Conservation (phyloP, 306 rosid genomes). For the Acacia acuminata region DNA sequence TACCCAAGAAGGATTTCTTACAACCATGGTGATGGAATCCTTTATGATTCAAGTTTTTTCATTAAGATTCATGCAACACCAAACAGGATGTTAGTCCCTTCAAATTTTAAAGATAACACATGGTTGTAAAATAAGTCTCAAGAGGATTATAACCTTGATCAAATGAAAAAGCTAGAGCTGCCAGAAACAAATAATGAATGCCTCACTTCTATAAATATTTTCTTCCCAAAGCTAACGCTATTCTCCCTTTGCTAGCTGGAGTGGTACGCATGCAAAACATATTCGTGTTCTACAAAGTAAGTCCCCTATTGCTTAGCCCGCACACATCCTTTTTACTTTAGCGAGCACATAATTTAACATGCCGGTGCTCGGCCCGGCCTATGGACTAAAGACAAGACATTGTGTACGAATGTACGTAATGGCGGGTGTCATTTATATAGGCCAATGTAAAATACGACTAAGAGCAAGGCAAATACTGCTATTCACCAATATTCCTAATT, state of each 20-base stretch:
- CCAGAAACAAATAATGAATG: neutral
- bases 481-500: constrained; percentile 69
- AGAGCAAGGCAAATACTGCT: constrained; percentile 50
- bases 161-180: neutral
- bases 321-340: neutral
- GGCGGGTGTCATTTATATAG: neutral
- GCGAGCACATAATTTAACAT: neutral
- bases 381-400: neutral
- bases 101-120: neutral
- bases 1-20: neutral
- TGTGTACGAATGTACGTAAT: neutral
- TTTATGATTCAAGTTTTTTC: too few species aligned
- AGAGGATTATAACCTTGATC: too few species aligned
- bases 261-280: too few species aligned
- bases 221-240: neutral
- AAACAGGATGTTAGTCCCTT: too few species aligned
- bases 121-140: neutral
- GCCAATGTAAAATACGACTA: neutral
- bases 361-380: neutral
- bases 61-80: too few species aligned
- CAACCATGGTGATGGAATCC: neutral
- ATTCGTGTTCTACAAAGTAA: too few species aligned
- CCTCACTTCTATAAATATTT: neutral
- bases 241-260: too few species aligned
- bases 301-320: neutral